phyloP scores from a whole-genome alignment of 805 yeast genomes.

The Yarrowia alimentaria region DNA sequence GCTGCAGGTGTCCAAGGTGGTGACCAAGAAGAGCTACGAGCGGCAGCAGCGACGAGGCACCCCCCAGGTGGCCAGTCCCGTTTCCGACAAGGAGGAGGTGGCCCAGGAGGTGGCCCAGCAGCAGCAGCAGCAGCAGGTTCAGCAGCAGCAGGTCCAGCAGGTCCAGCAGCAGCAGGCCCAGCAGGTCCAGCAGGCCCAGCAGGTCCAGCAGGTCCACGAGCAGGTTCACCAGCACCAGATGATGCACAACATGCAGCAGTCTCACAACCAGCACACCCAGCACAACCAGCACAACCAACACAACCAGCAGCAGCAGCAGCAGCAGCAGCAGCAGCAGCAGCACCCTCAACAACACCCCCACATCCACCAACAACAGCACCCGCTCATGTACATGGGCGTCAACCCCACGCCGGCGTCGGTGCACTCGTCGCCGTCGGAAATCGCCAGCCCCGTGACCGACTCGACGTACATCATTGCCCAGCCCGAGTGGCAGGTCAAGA shows the following conservation, averaged over 20 bases:
- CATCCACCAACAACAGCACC: background rate
- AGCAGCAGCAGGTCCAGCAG: too few species aligned
- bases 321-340: background rate
- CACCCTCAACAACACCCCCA: background rate
- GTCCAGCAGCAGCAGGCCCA: too few species aligned
- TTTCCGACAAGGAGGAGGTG: too few species aligned
- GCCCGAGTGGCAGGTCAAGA: slow-evolving; percentile 4
- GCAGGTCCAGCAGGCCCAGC: too few species aligned
- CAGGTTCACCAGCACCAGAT: background rate
- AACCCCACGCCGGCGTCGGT: too few species aligned
- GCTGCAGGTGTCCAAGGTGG: slow-evolving; percentile 22
- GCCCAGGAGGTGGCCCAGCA: too few species aligned
- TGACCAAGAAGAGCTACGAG: slow-evolving; percentile 23
- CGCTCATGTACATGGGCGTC: too few species aligned
- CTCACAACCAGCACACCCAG: background rate
- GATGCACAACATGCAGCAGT: background rate
- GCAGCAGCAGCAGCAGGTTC: too few species aligned
- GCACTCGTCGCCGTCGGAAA: background rate
- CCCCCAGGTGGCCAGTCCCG: too few species aligned
- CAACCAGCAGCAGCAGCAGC: background rate
- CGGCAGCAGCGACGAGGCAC: slow-evolving; percentile 16
- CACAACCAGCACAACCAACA: background rate
- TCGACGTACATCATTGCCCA: slow-evolving; percentile 4
- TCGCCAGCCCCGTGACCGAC: slow-evolving; percentile 1
- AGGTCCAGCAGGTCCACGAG: too few species aligned